Evolutionary conservation across 441 rosid species (phyloP).

Genomic region (Capsella rubella): DNA sequence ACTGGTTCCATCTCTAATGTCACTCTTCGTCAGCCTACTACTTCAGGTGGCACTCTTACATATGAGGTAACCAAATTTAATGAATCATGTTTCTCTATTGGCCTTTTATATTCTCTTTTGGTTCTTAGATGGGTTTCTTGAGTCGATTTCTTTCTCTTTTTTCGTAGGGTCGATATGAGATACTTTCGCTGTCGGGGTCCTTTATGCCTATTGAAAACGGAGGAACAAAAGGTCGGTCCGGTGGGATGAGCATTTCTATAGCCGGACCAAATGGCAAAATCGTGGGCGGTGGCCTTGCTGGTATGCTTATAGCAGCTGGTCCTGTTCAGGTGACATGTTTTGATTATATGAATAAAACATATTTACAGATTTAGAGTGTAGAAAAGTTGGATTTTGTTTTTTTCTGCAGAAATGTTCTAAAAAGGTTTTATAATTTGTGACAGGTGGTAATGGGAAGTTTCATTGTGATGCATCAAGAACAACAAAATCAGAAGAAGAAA

Average conservation of each 20-base stretch:
- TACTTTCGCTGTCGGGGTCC: constrained; percentile 90
- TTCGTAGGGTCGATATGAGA: constrained; percentile 91
- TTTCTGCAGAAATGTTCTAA: background rate
- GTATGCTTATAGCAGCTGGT: constrained; percentile 87
- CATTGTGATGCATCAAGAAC: constrained; percentile 81
- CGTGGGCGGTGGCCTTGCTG: constrained; percentile 96
- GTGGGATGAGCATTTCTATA: constrained; percentile 96
- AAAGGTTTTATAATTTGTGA: background rate
- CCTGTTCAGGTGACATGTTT: constrained; percentile 79
- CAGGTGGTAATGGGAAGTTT: constrained; percentile 97
- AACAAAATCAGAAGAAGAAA: constrained; percentile 75
- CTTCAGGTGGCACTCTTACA: constrained; percentile 93
- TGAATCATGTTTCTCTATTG: background rate
- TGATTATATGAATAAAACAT: background rate
- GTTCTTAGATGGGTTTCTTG: constrained; percentile 20
- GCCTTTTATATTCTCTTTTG: background rate
- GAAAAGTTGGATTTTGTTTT: background rate
- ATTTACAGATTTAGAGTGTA: background rate
- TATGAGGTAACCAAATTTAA: constrained; percentile 68
- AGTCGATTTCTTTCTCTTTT: background rate
- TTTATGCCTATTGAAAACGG: constrained; percentile 82
- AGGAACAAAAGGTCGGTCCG: constrained; percentile 83
- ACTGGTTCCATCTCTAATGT: constrained; percentile 93
- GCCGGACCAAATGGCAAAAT: constrained; percentile 96
- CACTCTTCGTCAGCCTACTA: constrained; percentile 90